Evolutionary conservation across 768 basidiomycete species (phyloP).

Genomic region (Tricholoma terreum): DNA sequence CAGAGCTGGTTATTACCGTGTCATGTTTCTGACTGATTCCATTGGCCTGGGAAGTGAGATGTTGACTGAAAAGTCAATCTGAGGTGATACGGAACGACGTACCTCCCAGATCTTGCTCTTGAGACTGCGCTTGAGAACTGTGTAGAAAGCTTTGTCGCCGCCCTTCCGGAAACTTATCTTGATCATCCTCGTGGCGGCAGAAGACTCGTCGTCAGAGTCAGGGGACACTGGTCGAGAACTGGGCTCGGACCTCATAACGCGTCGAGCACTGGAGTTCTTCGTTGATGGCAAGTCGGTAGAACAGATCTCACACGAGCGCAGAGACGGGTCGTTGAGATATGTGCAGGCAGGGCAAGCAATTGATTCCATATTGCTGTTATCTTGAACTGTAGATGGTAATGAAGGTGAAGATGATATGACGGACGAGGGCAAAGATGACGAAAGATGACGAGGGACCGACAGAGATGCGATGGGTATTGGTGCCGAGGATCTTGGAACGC

Average conservation of each 20-base stretch:
- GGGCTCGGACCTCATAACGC: conserved; percentile 56
- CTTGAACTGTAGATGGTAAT: conserved; percentile 31
- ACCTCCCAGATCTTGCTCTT: conserved; percentile 78
- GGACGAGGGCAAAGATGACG: conserved; percentile 41
- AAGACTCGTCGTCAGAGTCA: conserved; percentile 35
- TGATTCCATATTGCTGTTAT: conserved; percentile 28
- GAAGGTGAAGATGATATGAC: conserved; percentile 33
- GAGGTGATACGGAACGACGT: conserved; percentile 2
- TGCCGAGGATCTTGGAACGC: conserved; percentile 57
- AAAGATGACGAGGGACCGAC: conserved; percentile 24
- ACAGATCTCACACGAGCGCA: conserved; percentile 84
- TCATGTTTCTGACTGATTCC: conserved; percentile 10
- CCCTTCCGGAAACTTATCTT: conserved; percentile 91
- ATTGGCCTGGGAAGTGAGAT: conserved; percentile 11
- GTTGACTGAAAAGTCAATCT: not conserved
- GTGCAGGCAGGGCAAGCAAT: conserved; percentile 86
- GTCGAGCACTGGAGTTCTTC: conserved; percentile 13
- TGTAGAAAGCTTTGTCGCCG: conserved; percentile 83
- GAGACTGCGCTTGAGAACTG: conserved; percentile 66
- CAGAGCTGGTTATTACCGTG: not conserved
- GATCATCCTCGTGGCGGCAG: conserved; percentile 46
- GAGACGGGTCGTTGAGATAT: conserved; percentile 81
- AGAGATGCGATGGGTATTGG: conserved; percentile 22
- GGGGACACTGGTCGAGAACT: conserved; percentile 62
- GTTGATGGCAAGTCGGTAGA: conserved; percentile 55